Percentiles rank a stretch among this genome's conserved stretches.
Conservation (phyloP, 2,329 filamentous ascomycete species). For the Alternaria alternata region DNA sequence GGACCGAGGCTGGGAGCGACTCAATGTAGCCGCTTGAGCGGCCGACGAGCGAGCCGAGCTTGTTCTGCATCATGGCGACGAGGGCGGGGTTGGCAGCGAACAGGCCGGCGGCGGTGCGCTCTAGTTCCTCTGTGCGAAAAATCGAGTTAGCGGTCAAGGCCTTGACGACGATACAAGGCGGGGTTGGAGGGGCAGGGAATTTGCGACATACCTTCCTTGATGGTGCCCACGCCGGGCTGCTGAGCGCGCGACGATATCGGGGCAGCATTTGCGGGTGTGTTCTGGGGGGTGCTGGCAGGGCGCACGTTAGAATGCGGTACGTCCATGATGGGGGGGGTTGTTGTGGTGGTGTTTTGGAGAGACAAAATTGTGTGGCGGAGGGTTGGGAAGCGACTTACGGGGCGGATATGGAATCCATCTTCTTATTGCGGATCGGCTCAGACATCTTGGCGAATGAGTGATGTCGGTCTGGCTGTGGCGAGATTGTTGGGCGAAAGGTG, state of each 20-base stretch:
- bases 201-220: slow-evolving; percentile 83
- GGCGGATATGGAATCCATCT: slow-evolving; percentile 67
- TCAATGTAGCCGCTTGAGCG: slow-evolving; percentile 98
- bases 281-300: slow-evolving; percentile 85
- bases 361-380: slow-evolving; percentile 37
- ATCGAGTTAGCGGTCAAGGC: slow-evolving; percentile 50
- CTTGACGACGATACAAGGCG: slow-evolving; percentile 30
- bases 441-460: slow-evolving; percentile 61
- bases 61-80: slow-evolving; percentile 97
- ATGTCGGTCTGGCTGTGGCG: slow-evolving; percentile 37
- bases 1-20: slow-evolving; percentile 87
- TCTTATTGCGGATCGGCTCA: slow-evolving; percentile 74
- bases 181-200: slow-evolving; percentile 42
- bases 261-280: slow-evolving; percentile 93
- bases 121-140: slow-evolving; percentile 77
- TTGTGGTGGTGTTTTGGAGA: slow-evolving; percentile 23
- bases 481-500: slow-evolving; percentile 43
- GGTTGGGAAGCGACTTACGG: slow-evolving; percentile 62
- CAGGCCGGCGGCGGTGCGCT: slow-evolving; percentile 87
- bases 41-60: slow-evolving; percentile 90
- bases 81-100: slow-evolving; percentile 96
- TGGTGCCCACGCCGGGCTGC: slow-evolving; percentile 91
- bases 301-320: slow-evolving; percentile 45
- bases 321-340: slow-evolving; percentile 30
- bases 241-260: slow-evolving; percentile 98